Evolutionary conservation across 2,329 filamentous ascomycete species (phyloP).

Genomic region (Scorias spongiosa): DNA sequence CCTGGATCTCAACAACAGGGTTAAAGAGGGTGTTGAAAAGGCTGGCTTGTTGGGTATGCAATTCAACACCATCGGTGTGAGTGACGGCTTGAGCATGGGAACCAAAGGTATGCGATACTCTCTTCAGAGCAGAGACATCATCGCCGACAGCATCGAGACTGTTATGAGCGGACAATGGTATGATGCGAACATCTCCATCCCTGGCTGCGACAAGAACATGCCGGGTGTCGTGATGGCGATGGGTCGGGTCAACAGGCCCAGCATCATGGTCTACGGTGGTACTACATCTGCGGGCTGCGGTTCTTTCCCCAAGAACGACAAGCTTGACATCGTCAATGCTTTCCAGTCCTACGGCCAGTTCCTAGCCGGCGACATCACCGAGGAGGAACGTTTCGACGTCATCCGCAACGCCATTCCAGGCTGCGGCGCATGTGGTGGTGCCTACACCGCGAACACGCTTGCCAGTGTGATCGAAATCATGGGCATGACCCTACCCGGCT

Average conservation of each 20-base stretch:
- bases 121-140: constrained; percentile 78
- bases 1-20: constrained; percentile 68
- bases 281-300: constrained; percentile 87
- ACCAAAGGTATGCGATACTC: constrained; percentile 87
- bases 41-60: constrained; percentile 79
- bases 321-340: constrained; percentile 87
- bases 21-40: constrained; percentile 56
- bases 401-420: constrained; percentile 84
- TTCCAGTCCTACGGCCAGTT: constrained; percentile 98
- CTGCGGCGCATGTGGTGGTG: constrained; percentile 70
- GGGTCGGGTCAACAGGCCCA: constrained; percentile 85
- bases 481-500: constrained; percentile 36
- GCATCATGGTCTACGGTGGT: constrained; percentile 95
- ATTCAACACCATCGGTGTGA: constrained; percentile 98
- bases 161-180: constrained; percentile 99
- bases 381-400: constrained; percentile 85
- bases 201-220: constrained; percentile 99
- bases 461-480: constrained; percentile 36
- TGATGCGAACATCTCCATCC: constrained; percentile 90
- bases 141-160: constrained; percentile 95
- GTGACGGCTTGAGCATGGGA: constrained; percentile 95
- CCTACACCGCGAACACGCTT: constrained; percentile 44
- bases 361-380: constrained; percentile 77
- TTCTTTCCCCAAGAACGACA: constrained; percentile 48
- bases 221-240: constrained; percentile 61